Evolutionary conservation across 257 asterid species (phyloP), one percentile per base, ranked within the genome.

Genomic region (Solanum arcanum): DNA sequence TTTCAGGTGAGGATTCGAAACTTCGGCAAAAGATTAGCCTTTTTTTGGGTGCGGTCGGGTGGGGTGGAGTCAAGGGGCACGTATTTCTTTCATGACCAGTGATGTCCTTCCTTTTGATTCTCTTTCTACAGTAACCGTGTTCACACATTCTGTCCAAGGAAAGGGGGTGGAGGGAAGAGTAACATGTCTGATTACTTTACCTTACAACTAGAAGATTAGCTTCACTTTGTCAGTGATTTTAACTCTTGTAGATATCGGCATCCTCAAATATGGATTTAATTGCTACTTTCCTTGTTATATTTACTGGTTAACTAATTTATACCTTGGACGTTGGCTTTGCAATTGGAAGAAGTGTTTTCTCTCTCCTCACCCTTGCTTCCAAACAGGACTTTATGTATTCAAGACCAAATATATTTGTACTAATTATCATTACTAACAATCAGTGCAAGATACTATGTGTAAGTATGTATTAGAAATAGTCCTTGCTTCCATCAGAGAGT

Each of bases 1-100:
- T 85, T 97, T 97, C 91, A 97, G 99, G 99, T 95, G 89, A 90
- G 88, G 20, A 31, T 81, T 80, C n/a, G 27, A 31, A 81, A 29
- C 13, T 46, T 29, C 10, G 82, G 52, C 64, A 78, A 10, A 77
- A 25, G 2, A 27, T 78, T 42, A 42, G 60, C 21, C 37, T 78
- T 25, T 78, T 44, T 6, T 12, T 37, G 31, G 12, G 56, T 5
- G 14, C 23, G 21, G 82, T 31, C 3, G 5, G 2, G 68, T 5
- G 7, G 18, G 9, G 21, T 10, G 10, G 13, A 47, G 20, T 14
- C 60, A 2, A 59, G 35, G 83, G 83, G 12, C 60, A 41, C n/a
- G 20, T n/a, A 41, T 76, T 76, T 42, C 83, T 39, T 44, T 15
- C 39, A 46, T 16, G 25, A 77, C 25, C 83, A 77, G 39, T 42